Evolutionary conservation across 179 eudicot genomes (phyloP).

Genomic region (Amaranthus tricolor): DNA sequence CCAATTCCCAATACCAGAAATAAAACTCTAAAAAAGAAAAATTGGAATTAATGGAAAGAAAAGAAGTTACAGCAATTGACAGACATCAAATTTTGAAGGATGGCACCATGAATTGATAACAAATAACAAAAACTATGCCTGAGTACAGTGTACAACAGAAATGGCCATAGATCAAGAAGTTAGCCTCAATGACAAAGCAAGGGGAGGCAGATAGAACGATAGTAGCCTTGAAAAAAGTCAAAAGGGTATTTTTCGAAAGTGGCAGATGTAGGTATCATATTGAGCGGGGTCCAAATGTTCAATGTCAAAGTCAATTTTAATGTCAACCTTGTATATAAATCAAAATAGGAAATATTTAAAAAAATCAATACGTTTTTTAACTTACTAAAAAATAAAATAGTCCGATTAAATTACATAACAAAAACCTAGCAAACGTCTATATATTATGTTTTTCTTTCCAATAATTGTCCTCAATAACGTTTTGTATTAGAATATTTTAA

Average conservation of each 20-base stretch:
- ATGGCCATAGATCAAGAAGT: not conserved
- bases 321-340: too few relatives aligned
- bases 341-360: too few relatives aligned
- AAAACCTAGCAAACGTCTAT: too few relatives aligned
- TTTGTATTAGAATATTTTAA: too few relatives aligned
- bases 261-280: too few relatives aligned
- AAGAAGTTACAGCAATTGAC: not conserved
- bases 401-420: too few relatives aligned
- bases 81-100: not conserved
- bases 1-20: slow-evolving; percentile 97
- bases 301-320: too few relatives aligned
- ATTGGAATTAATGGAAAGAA: slow-evolving; percentile 5
- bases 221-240: not conserved
- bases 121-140: not conserved
- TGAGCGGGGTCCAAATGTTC: too few relatives aligned
- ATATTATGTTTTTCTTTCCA: too few relatives aligned
- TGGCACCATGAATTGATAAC: not conserved
- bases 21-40: slow-evolving; percentile 53
- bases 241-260: not conserved
- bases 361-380: too few relatives aligned
- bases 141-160: not conserved
- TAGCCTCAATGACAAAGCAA: not conserved
- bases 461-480: too few relatives aligned
- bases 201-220: not conserved
- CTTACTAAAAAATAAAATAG: too few relatives aligned